These are phyloP conservation scores for Halophytophthora polymorphica DNA, from an alignment of 352 stramenopile species.

Conservation along the genomic window DNA sequence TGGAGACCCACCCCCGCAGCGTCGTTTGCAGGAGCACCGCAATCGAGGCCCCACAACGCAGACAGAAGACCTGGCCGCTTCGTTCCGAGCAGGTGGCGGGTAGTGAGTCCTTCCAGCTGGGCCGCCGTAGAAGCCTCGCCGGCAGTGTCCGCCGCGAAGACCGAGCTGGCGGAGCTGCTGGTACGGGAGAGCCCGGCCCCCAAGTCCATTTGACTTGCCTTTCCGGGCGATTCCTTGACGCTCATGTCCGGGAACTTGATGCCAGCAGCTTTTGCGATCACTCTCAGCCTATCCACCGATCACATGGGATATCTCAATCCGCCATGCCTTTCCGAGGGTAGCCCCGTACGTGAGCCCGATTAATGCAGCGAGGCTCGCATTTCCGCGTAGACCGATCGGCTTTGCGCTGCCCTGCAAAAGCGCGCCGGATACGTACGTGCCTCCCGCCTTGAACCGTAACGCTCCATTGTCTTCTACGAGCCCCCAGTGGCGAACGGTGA, in stretches of 20 bases:
- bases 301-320: constrained; percentile 10
- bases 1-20: too few species aligned
- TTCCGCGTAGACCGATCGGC: not conserved
- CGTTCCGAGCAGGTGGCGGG: too few species aligned
- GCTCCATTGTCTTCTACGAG: not conserved
- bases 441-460: constrained; percentile 3
- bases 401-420: not conserved
- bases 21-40: too few species aligned
- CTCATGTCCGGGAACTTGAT: constrained; percentile 1
- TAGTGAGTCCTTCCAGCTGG: too few species aligned
- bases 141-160: too few species aligned
- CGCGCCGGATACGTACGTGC: not conserved
- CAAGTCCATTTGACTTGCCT: too few species aligned
- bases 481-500: not conserved
- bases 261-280: constrained; percentile 17
- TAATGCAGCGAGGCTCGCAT: constrained; percentile 7
- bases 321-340: constrained; percentile 20
- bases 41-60: too few species aligned
- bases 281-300: constrained; percentile 19
- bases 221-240: not conserved
- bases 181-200: too few species aligned
- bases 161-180: too few species aligned
- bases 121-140: too few species aligned
- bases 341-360: not conserved
- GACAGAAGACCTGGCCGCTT: too few species aligned